Conservation (phyloP, 805 yeast species). For the Cyberlindnera xylosilytica region DNA sequence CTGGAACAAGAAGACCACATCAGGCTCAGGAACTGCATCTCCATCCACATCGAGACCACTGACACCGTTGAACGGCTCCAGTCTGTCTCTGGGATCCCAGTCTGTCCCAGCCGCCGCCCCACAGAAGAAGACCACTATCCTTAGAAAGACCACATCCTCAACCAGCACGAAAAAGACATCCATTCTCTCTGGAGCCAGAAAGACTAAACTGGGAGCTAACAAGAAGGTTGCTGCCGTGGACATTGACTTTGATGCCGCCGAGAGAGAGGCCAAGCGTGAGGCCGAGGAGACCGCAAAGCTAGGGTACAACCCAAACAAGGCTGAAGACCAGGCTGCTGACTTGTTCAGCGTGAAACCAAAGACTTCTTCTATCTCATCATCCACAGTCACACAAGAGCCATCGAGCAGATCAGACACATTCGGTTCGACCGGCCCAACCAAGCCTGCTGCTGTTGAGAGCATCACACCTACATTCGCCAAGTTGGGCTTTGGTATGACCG, state of each 20-base stretch:
- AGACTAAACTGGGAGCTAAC: slow-evolving; percentile 50
- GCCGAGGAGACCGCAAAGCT: slow-evolving; percentile 55
- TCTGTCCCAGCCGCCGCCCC: slow-evolving; percentile 16
- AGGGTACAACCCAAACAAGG: slow-evolving; percentile 40
- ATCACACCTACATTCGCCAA: slow-evolving; percentile 72
- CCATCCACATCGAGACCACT: slow-evolving; percentile 31
- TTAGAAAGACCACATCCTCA: slow-evolving; percentile 28
- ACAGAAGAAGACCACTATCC: slow-evolving; percentile 30
- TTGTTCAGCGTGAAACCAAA: slow-evolving; percentile 12
- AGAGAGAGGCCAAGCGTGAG: slow-evolving; percentile 80
- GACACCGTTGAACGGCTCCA: slow-evolving; percentile 21
- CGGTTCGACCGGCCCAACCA: not conserved
- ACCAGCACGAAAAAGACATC: slow-evolving; percentile 36
- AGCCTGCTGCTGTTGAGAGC: slow-evolving; percentile 32
- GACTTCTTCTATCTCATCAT: slow-evolving; percentile 7
- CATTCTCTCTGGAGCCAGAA: slow-evolving; percentile 53
- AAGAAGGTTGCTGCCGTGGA: slow-evolving; percentile 54
- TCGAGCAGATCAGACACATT: not conserved
- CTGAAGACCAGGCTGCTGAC: slow-evolving; percentile 13
- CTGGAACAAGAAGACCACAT: slow-evolving; percentile 73
- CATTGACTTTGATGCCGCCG: slow-evolving; percentile 61
- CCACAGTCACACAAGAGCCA: slow-evolving; percentile 25
- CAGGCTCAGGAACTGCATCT: slow-evolving; percentile 35
- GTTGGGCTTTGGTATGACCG: slow-evolving; percentile 88
- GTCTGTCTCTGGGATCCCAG: slow-evolving; percentile 6